Evolutionary conservation across 2,329 filamentous ascomycete species (phyloP).

Genomic region (Penicillium polonicum): DNA sequence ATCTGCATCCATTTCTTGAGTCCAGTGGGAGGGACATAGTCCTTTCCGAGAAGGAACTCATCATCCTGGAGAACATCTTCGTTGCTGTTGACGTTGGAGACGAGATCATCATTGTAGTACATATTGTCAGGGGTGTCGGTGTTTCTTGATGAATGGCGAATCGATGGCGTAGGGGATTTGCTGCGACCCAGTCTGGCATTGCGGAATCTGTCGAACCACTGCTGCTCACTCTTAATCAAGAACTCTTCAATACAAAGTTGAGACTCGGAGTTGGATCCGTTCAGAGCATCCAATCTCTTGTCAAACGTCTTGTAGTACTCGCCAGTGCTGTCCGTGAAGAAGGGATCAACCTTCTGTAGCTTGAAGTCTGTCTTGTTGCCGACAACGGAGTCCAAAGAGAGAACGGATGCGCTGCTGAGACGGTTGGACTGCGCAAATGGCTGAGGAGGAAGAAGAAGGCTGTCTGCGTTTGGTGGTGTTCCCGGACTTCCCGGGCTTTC

Average conservation of each 20-base stretch:
- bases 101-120: conserved; percentile 40
- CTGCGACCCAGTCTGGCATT: conserved; percentile 57
- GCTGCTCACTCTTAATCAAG: conserved; percentile 64
- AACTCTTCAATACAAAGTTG: conserved; percentile 65
- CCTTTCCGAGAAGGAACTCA: conserved; percentile 57
- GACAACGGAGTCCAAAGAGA: conserved; percentile 58
- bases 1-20: conserved; percentile 55
- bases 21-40: conserved; percentile 59
- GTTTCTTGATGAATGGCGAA: conserved; percentile 31
- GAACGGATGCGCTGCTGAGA: conserved; percentile 46
- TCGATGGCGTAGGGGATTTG: conserved; percentile 41
- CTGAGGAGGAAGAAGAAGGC: conserved; percentile 30
- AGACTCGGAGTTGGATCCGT: conserved; percentile 57
- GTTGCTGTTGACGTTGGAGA: conserved; percentile 32
- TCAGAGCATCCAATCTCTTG: conserved; percentile 55
- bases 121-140: conserved; percentile 39
- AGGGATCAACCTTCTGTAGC: conserved; percentile 65
- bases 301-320: conserved; percentile 61
- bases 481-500: conserved; percentile 29
- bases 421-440: conserved; percentile 33
- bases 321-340: conserved; percentile 64
- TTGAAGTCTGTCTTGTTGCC: conserved; percentile 62
- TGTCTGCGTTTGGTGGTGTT: conserved; percentile 31
- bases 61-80: conserved; percentile 42
- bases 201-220: conserved; percentile 62